Base-by-base conservation (phyloP, 2,329 filamentous ascomycete genomes). In the Rasamsonia emersonii region DNA sequence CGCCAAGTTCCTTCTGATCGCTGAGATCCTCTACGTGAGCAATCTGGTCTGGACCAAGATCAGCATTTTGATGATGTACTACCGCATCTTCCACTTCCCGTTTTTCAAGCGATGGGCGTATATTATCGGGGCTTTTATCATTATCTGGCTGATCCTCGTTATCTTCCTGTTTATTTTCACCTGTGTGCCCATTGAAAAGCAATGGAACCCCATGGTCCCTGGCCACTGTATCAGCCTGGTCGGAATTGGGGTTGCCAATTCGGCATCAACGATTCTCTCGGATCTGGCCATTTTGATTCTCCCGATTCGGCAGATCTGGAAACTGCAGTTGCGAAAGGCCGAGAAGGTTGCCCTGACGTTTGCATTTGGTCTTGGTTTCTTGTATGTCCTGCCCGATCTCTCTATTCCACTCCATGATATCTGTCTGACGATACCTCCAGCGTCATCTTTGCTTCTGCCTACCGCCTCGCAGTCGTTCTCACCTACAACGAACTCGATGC, bases 21-120 rank as follows among this genome's bases (percentile, higher is more conserved):
- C 57, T 18, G 56, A 61, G 28, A 52, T 57, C 29, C 58, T 61
- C 35, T 61, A 61, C 29, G 53, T 52, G 9, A 49, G 39, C 33
- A 49, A 47, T 28, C 41, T 49, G 3, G 43, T 47, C 16, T 49
- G 46, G 41, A 50, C 46, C 20, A 50, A 50, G 10, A 14, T 50
- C 28, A 36, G 40, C 37, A 46, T 49, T 20, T 39, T 49, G 18
- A 36, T 49, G 23, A 44, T 50, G 37, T 48, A 49, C 42, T 49
- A 49, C 28, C 44, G 47, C 19, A 47, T 50, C 33, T 47, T 47
- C 37, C 40, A 28, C 18, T 42, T 49, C 13, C 29, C 39, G 5
- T 42, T 39, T 38, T 49, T 50, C 45, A 46, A 47, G 30, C 40
- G 35, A 31, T 48, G 47, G 46, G 46, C 45, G 14, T 49, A 45